Base-by-base conservation (phyloP, 192 early-diverging fungal genomes). In the Spinellus fusiger region DNA sequence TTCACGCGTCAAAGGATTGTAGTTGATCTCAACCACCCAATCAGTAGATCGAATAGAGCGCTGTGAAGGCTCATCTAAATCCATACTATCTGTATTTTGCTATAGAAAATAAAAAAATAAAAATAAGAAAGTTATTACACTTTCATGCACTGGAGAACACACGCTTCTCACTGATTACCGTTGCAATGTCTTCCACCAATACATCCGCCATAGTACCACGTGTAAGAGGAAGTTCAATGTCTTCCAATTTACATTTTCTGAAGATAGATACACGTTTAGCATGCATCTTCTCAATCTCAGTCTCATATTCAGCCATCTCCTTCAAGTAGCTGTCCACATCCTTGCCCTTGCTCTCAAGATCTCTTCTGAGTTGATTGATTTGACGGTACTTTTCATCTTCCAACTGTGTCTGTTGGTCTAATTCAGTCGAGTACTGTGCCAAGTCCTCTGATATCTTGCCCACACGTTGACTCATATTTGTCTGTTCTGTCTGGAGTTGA, bases 191-290 rank as follows among this genome's bases (percentile, higher is more conserved):
- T 49, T 87, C 84, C 53, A 96, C 71, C 2, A 88, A 70, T 4
- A 96, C 77, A 47, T 89, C 86, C 7, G 88, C 84, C 69, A 97
- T 69, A 10, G 81, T 87, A 15, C 89, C 89, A 48, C 75, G 74
- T 16, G 80, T 54, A 44, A 98, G 77, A 37, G 94, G 95, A 32
- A 99, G 62, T 7, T 86, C 79, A 53, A 99, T 94, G 44, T 96
- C 94, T 61, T 98, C 94, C 49, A 98, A 75, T 73, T 96, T 96
- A 75, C 94, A 97, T 25, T 81, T 75, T 54, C 93, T 80, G 50
- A 95, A 86, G 32, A 97, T 88, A 0, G 87, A 79, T 1, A 89
- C 76, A 44, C 83, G 77, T 33, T 97, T 93, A 4, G 85, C 87
- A 46, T 80, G 78, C 1, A 84, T 49, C 40, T 89, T 88, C 50